Evolutionary conservation across 306 rosid species (phyloP).

Genomic region (Cicer arietinum): DNA sequence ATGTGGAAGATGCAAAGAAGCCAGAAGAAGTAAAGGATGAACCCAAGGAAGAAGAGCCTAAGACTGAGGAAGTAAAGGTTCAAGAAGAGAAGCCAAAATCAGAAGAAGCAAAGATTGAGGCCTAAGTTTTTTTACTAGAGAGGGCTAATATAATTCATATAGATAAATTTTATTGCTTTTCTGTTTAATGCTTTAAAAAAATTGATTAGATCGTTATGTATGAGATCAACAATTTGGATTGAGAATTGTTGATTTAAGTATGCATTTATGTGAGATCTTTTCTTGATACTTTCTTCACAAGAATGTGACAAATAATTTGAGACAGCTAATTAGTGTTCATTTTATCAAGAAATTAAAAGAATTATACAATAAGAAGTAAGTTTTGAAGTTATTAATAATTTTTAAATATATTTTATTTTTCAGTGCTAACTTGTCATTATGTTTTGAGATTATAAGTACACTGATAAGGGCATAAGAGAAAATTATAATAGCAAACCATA

Average conservation of each 20-base stretch:
- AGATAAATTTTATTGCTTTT: conserved; percentile 26
- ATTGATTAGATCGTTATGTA: conserved; percentile 1
- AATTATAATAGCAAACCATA: too few relatives aligned
- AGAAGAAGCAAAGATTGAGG: conserved; percentile 23
- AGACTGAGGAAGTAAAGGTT: neutral
- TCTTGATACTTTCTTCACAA: neutral
- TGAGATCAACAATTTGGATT: conserved; percentile 14
- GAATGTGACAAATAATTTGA: neutral
- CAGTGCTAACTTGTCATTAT: too few relatives aligned
- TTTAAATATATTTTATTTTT: too few relatives aligned
- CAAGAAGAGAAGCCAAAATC: conserved; percentile 40
- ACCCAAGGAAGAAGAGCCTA: neutral
- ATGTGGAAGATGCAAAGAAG: conserved; percentile 27
- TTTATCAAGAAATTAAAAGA: neutral
- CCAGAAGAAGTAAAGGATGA: conserved; percentile 23
- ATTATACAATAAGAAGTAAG: too few relatives aligned
- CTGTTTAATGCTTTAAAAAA: conserved; percentile 1
- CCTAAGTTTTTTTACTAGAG: conserved; percentile 1
- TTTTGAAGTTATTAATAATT: too few relatives aligned
- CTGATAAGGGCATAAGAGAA: too few relatives aligned
- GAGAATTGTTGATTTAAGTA: conserved; percentile 28
- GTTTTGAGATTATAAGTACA: too few relatives aligned
- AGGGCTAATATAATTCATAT: neutral
- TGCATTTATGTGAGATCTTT: neutral
- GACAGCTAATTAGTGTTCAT: neutral